Conservation (phyloP, 129 eudicot species). For the Daucus carota region DH1_v3.0 NC_030383.2:61117001-61117500, state of each 20-base stretch:
- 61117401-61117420: conserved; percentile 93
- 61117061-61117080: not conserved
- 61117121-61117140: not conserved
- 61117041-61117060: not conserved
- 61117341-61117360: not conserved
- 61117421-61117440: conserved; percentile 76
- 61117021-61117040: too few species aligned
- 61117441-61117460: conserved; percentile 60
- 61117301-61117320: not conserved
- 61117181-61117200: too few species aligned
- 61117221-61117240: not conserved
- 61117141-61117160: not conserved
- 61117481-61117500: conserved; percentile 68
- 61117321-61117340: not conserved
- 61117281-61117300: not conserved
- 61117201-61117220: not conserved
- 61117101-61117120: not conserved
- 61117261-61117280: not conserved
- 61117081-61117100: not conserved
- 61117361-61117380: not conserved
- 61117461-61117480: conserved; percentile 85
- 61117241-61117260: not conserved
- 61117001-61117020: too few species aligned
- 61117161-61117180: not conserved
- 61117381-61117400: conserved; percentile 20